Percentiles rank a stretch among this genome's conserved stretches.
Evolutionary conservation across 2,329 filamentous ascomycete genomes (phyloP).

Genomic region (Nothophoma quercina): DNA sequence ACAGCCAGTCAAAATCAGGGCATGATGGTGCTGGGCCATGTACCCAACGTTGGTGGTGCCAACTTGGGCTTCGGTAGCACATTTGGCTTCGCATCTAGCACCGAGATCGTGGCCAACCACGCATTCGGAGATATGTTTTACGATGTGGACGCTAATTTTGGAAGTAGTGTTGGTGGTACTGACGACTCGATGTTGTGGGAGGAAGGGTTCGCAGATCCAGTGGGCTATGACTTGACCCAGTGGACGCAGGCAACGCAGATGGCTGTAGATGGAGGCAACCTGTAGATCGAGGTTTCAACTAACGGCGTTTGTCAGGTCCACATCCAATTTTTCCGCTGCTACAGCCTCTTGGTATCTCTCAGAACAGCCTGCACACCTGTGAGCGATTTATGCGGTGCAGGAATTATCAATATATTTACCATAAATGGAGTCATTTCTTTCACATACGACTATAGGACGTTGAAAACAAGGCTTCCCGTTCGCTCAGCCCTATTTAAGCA

Average conservation of each 20-base stretch:
- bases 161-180: background rate
- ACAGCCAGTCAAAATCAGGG: background rate
- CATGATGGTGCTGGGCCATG: constrained; percentile 1
- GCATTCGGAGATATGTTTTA: background rate
- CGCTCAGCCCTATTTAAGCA: too few species aligned
- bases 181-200: constrained; percentile 5
- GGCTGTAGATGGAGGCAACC: constrained; percentile 3
- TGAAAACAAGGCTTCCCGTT: too few species aligned
- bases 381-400: too few species aligned
- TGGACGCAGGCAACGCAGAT: constrained; percentile 7
- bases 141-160: constrained; percentile 1
- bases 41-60: constrained; percentile 1
- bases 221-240: constrained; percentile 5
- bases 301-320: too few species aligned
- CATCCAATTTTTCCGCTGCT: too few species aligned
- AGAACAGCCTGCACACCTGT: too few species aligned
- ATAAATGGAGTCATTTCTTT: too few species aligned
- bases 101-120: background rate
- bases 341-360: too few species aligned
- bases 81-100: background rate
- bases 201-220: constrained; percentile 5
- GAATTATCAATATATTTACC: too few species aligned
- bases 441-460: too few species aligned
- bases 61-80: constrained; percentile 1
- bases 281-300: too few species aligned